phyloP scores from a whole-genome alignment of 2,329 filamentous ascomycete genomes.

The Pyrenophora teres region DNA sequence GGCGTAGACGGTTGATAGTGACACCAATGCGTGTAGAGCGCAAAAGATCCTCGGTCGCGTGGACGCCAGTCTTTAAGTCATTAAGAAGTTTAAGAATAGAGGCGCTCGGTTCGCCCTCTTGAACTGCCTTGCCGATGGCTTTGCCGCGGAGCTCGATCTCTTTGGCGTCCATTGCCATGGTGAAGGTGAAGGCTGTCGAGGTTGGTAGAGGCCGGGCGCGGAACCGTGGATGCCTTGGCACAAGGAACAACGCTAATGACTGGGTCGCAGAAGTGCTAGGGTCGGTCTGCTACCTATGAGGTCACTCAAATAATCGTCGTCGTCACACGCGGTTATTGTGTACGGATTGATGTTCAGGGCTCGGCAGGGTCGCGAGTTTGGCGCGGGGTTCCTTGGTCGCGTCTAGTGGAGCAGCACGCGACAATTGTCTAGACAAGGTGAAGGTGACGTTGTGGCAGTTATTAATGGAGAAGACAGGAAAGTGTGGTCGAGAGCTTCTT shows the following conservation, averaged over 20 bases:
- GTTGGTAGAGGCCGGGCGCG: background rate
- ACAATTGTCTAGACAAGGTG: conserved; percentile 1
- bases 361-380: conserved; percentile 4
- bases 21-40: conserved; percentile 91
- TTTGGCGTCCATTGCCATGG: conserved; percentile 72
- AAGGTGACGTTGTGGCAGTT: background rate
- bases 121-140: conserved; percentile 77
- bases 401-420: conserved; percentile 5
- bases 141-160: conserved; percentile 79
- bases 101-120: conserved; percentile 72
- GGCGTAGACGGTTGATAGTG: conserved; percentile 81
- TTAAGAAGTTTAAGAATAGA: conserved; percentile 76
- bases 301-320: background rate
- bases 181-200: conserved; percentile 2
- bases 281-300: background rate
- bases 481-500: conserved; percentile 5
- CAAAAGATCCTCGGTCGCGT: conserved; percentile 86
- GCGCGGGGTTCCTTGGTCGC: conserved; percentile 14
- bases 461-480: background rate
- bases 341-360: conserved; percentile 7
- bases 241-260: background rate
- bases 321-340: conserved; percentile 2
- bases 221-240: background rate
- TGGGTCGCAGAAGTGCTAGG: background rate
- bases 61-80: conserved; percentile 77